Evolutionary conservation across 75 land plant species (phyloP), one percentile per base, ranked within the genome.

Genomic region (Pinus taeda): DNA sequence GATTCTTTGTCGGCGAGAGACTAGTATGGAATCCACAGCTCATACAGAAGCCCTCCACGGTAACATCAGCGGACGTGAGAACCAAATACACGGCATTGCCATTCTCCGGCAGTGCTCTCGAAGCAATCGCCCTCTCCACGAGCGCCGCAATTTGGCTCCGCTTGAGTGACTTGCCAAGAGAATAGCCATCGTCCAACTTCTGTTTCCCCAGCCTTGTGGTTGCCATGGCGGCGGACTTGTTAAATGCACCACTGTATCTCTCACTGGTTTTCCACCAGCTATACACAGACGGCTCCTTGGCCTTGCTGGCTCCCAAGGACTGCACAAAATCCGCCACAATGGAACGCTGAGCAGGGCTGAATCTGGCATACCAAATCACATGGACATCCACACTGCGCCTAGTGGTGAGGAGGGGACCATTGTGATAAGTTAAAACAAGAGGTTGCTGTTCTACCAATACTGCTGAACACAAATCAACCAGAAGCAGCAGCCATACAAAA

Each of bases 341-440:
- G 53, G 91, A 59, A 1, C 85, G 78, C 81, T 93, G 93, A 15
- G 79, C 36, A 5, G 85, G 76, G 21, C 75, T 82, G 87, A 93
- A 93, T 12, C 65, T 55, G 72, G 92, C 96, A 75, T 93, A 93
- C 94, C 93, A 93, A 60, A 93, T 39, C 24, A 91, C 76, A 69
- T 89, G 84, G 60, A 91, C 74, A 18, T 79, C 7, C 57, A 82
- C 15, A 15, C 13, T 12, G 9, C 45, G 56, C 11, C 60, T 60
- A 12, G 88, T 90, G 12, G 69, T 59, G 63, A 93, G 85, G 65
- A 91, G 80, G 5, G 85, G 88, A 33, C 93, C 93, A 55, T 82
- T 76, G 87, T 91, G 93, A 83, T 89, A 87, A 84, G 76, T 59
- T 14, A 85, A 56, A 24, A 79, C 65, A 14, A 84, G 75, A 1